Evolutionary conservation across 108 stramenopile species (phyloP).

Genomic region (Mediolabrus comicus): DNA sequence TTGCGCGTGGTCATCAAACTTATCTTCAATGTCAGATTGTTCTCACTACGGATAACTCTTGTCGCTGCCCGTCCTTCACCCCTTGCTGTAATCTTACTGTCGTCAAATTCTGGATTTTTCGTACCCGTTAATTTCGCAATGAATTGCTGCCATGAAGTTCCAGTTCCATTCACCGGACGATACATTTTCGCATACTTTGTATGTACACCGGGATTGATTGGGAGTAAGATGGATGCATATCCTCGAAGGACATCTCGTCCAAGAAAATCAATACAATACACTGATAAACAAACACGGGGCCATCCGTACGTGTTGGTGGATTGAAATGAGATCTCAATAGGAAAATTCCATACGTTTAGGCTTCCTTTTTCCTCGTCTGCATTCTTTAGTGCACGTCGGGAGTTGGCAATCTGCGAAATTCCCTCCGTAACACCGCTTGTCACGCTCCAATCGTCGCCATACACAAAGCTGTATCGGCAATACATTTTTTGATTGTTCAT

Average conservation of each 20-base stretch:
- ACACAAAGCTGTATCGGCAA: slow-evolving; percentile 73
- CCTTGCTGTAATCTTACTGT: slow-evolving; percentile 53
- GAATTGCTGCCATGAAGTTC: slow-evolving; percentile 42
- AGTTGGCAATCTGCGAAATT: slow-evolving; percentile 39
- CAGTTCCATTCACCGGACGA: slow-evolving; percentile 55
- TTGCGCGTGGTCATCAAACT: slow-evolving; percentile 52
- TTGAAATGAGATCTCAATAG: slow-evolving; percentile 80
- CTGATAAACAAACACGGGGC: slow-evolving; percentile 76
- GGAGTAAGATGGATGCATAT: slow-evolving; percentile 75
- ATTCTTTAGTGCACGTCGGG: slow-evolving; percentile 18
- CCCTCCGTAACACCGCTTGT: slow-evolving; percentile 63
- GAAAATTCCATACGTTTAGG: slow-evolving; percentile 87
- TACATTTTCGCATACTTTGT: slow-evolving; percentile 56
- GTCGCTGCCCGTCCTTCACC: slow-evolving; percentile 56
- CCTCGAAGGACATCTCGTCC: slow-evolving; percentile 79
- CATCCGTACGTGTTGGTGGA: slow-evolving; percentile 83
- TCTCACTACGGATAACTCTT: slow-evolving; percentile 49
- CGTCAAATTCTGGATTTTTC: slow-evolving; percentile 62
- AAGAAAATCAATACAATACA: slow-evolving; percentile 75
- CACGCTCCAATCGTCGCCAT: slow-evolving; percentile 81
- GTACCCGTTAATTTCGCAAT: slow-evolving; percentile 69
- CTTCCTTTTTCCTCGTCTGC: slow-evolving; percentile 21
- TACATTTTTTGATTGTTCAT: slow-evolving; percentile 66
- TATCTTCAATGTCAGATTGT: slow-evolving; percentile 40
- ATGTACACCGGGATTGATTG: slow-evolving; percentile 61